Conservation (phyloP, 176 grass and related monocot species). For the Tillandsia leiboldiana region DNA sequence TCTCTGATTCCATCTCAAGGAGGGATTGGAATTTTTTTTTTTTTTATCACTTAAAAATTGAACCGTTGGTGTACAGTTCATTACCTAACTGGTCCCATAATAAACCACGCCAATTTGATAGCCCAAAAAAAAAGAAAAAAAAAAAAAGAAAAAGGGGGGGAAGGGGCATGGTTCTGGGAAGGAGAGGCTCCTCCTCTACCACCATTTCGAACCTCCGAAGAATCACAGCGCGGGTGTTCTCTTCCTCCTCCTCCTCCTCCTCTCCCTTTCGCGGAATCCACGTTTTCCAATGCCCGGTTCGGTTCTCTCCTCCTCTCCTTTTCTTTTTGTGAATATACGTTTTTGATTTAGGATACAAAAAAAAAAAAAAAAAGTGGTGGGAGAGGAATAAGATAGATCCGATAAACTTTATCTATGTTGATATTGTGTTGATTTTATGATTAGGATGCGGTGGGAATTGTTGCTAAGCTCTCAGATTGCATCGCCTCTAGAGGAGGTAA, state of each 20-base stretch:
- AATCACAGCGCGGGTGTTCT: conserved; percentile 20
- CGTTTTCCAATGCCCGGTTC: conserved; percentile 69
- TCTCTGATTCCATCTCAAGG: too few relatives aligned
- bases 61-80: too few relatives aligned
- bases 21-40: too few relatives aligned
- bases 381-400: neutral
- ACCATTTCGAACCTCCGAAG: neutral
- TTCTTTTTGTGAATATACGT: neutral
- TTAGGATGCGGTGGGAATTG: conserved; percentile 67
- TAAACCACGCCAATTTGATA: too few relatives aligned
- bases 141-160: too few relatives aligned
- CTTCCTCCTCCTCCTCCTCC: conserved; percentile 23
- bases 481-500: conserved; percentile 82
- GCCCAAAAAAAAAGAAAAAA: too few relatives aligned
- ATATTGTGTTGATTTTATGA: neutral
- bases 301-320: neutral
- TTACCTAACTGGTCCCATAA: too few relatives aligned
- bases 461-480: conserved; percentile 69
- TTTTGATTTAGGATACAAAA: neutral
- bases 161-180: neutral
- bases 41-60: too few relatives aligned
- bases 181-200: neutral
- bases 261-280: conserved; percentile 48
- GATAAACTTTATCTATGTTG: neutral
- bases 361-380: neutral